Conservation (phyloP, 2,329 filamentous ascomycete genomes). For the Fusarium sp. region DNA sequence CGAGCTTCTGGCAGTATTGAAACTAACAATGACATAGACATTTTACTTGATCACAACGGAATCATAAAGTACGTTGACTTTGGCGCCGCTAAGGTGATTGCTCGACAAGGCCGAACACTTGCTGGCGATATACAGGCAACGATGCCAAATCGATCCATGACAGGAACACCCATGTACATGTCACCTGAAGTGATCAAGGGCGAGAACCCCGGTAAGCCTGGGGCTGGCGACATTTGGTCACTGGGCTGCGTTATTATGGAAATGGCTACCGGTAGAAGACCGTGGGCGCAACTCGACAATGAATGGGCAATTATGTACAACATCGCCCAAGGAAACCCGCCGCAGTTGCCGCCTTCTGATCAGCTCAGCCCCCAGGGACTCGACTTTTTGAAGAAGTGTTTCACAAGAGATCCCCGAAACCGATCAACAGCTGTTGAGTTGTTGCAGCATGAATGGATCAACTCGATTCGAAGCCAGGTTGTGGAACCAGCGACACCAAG, state of each 20-base stretch:
- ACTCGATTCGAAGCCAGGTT: slow-evolving; percentile 73
- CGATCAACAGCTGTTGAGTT: slow-evolving; percentile 88
- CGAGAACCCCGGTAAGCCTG: slow-evolving; percentile 81
- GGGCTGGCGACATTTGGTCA: slow-evolving; percentile 95
- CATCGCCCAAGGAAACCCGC: slow-evolving; percentile 96
- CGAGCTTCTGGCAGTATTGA: not conserved
- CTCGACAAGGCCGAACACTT: slow-evolving; percentile 90
- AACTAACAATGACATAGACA: slow-evolving; percentile 68
- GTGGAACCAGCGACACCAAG: slow-evolving; percentile 75
- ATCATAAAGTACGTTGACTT: slow-evolving; percentile 99
- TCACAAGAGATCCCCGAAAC: slow-evolving; percentile 83
- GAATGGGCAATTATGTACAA: slow-evolving; percentile 99
- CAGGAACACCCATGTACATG: slow-evolving; percentile 99
- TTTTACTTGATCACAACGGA: slow-evolving; percentile 95
- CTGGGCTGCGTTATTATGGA: slow-evolving; percentile 96
- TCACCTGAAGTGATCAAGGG: slow-evolving; percentile 98
- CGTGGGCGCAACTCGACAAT: slow-evolving; percentile 96
- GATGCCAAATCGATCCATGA: slow-evolving; percentile 89
- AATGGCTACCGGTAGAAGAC: slow-evolving; percentile 94
- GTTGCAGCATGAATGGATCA: slow-evolving; percentile 93
- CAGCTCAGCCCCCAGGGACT: slow-evolving; percentile 88
- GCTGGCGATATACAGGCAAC: slow-evolving; percentile 70
- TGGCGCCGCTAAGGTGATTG: slow-evolving; percentile 96
- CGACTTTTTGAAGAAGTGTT: slow-evolving; percentile 90
- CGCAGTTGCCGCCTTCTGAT: slow-evolving; percentile 82